These are phyloP conservation scores for Astrocystis sublimbata DNA, from an alignment of 495 filamentous ascomycete genomes.

Conservation along the genomic window DNA sequence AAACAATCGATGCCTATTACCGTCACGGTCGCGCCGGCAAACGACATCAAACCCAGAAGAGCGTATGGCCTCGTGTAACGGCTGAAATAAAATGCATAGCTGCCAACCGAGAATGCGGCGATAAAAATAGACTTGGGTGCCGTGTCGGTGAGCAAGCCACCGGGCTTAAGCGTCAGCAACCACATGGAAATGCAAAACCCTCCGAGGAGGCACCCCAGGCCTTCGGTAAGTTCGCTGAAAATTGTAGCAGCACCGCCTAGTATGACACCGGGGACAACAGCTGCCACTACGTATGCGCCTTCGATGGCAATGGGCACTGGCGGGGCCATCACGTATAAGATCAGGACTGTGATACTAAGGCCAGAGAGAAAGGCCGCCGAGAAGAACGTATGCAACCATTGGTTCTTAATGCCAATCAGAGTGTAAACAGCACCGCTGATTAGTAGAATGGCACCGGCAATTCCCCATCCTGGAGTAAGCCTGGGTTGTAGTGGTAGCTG, in stretches of 20 bases:
- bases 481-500: constrained; percentile 69
- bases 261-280: constrained; percentile 69
- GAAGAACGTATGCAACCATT: constrained; percentile 80
- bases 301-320: constrained; percentile 76
- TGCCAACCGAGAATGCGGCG: constrained; percentile 63
- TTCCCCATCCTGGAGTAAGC: constrained; percentile 77
- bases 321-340: constrained; percentile 86
- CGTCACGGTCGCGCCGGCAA: constrained; percentile 75
- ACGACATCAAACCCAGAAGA: constrained; percentile 73
- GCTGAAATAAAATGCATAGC: constrained; percentile 75
- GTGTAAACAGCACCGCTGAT: constrained; percentile 66
- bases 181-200: constrained; percentile 92
- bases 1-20: constrained; percentile 91
- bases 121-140: constrained; percentile 74
- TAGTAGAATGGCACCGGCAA: constrained; percentile 77
- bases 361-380: constrained; percentile 73
- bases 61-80: constrained; percentile 75
- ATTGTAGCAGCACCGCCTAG: constrained; percentile 75
- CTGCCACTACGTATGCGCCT: constrained; percentile 86
- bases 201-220: constrained; percentile 81
- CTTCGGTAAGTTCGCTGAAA: constrained; percentile 85
- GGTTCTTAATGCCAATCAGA: constrained; percentile 80
- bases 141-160: constrained; percentile 66
- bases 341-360: constrained; percentile 77
- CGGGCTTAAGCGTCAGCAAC: constrained; percentile 74